Conservation (phyloP, 2,329 filamentous ascomycete species). For the Cladosporium cucumerinum region DNA sequence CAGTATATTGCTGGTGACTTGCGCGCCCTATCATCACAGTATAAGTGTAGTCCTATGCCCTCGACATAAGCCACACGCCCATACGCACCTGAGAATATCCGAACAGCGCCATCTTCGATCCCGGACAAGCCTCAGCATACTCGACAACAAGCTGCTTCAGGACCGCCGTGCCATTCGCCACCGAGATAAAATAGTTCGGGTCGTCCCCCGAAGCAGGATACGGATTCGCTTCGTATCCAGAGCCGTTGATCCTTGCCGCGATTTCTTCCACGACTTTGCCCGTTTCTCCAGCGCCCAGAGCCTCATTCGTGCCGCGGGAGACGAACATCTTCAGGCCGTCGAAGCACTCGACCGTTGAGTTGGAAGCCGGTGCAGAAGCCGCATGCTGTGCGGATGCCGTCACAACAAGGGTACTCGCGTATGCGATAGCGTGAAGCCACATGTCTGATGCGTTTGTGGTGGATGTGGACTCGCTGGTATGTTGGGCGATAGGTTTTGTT, state of each 20-base stretch:
- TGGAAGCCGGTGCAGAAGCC: not conserved
- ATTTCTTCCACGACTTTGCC: not conserved
- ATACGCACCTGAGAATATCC: not conserved
- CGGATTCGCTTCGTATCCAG: not conserved
- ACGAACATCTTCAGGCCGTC: not conserved
- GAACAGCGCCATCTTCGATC: not conserved
- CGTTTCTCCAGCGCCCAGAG: not conserved
- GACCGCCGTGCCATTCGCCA: not conserved
- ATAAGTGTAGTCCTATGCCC: too few species aligned
- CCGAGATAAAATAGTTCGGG: not conserved
- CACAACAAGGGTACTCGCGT: not conserved
- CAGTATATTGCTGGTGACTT: not conserved
- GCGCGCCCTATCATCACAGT: not conserved
- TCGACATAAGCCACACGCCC: too few species aligned
- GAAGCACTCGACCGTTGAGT: not conserved
- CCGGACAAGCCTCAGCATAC: not conserved
- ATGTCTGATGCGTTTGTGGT: not conserved
- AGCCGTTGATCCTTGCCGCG: not conserved
- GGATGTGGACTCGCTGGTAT: not conserved
- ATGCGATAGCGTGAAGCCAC: too few species aligned
- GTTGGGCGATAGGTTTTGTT: not conserved
- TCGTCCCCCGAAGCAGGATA: not conserved
- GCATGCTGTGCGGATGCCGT: not conserved
- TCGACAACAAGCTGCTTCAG: not conserved
- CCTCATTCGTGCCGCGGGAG: not conserved